Conservation (phyloP, 805 yeast genomes). For the Ogataea dorogensis region DNA sequence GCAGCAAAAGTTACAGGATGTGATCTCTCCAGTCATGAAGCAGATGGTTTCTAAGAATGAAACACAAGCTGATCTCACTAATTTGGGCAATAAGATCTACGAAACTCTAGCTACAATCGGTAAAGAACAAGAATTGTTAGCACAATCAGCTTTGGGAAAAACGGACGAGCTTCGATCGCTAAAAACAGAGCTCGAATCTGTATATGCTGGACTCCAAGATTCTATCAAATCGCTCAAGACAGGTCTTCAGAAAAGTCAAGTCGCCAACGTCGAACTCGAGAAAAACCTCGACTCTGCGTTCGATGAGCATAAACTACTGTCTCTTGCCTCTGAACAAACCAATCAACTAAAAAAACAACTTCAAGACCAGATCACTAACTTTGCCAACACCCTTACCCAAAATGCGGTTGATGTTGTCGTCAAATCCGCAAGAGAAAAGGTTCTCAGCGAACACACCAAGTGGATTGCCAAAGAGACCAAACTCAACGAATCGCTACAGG, state of each 20-base stretch:
- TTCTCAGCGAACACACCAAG: constrained; percentile 5
- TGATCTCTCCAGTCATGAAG: constrained; percentile 16
- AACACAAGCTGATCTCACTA: neutral
- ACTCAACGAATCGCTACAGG: constrained; percentile 1
- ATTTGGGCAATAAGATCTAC: constrained; percentile 1
- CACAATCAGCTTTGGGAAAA: constrained; percentile 7
- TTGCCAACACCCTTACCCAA: constrained; percentile 11
- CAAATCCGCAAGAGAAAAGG: constrained; percentile 9
- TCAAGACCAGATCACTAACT: constrained; percentile 7
- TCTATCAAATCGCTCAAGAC: neutral
- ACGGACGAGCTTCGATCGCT: constrained; percentile 13
- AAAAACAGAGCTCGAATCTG: constrained; percentile 8
- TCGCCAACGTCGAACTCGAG: constrained; percentile 11
- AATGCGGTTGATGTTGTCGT: constrained; percentile 11
- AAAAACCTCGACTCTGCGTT: neutral
- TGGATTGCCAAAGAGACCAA: constrained; percentile 10
- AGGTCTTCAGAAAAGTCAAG: constrained; percentile 2
- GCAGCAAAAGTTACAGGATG: constrained; percentile 15
- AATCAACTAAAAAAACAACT: constrained; percentile 10
- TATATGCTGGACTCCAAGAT: constrained; percentile 2
- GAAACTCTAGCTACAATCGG: neutral
- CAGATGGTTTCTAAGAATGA: constrained; percentile 6
- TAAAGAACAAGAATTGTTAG: neutral
- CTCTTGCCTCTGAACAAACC: constrained; percentile 6
- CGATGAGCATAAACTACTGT: constrained; percentile 2